Evolutionary conservation across 2,329 filamentous ascomycete genomes (phyloP), one percentile per base, ranked within the genome.

Genomic region (Talaromyces sp.): DNA sequence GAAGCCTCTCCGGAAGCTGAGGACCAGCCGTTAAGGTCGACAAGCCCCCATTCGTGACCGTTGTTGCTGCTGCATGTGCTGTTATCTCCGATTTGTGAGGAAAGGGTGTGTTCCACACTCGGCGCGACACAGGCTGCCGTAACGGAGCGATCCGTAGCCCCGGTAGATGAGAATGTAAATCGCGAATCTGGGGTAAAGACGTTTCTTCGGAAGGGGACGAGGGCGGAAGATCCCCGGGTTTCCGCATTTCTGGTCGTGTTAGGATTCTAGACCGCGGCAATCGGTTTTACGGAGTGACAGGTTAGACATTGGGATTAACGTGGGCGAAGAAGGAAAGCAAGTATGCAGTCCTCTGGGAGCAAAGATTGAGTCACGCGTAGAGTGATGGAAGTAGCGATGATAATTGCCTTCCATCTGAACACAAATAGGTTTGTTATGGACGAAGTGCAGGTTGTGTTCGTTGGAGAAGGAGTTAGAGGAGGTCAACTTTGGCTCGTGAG

Each of bases 111-210:
- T 76, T 79, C 66, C 78, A 73, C 43, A 73, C 74, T 43, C 77
- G 76, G 14, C 78, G 76, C 24, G 79, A 78, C 22, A 78, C 75
- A 13, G 79, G 80, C 67, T 82, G 78, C 37, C 80, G 81, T 24
- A 83, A 74, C 61, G 81, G 81, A 67, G 81, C 76, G 59, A 83
- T 83, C 65, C 77, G 79, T 60, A 82, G 72, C 66, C 76, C 72
- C 39, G 74, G 76, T 11, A 77, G 74, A 62, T 79, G 76, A 61
- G 79, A 77, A 33, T 79, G 72, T 14, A 63, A 48, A 68, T 81
- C 79, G 56, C 77, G 77, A 43, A 77, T 73, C 61, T 74, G 73
- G 56, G 70, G 70, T 60, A 76, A 68, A 56, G 76, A 48, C 27
- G 62, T 45, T 22, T 67, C 75, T 68, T 82, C 79, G 68, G 82